Evolutionary conservation across 306 rosid genomes (phyloP), one percentile per base, ranked within the genome.

Genomic region (Styphnolobium japonicum): DNA sequence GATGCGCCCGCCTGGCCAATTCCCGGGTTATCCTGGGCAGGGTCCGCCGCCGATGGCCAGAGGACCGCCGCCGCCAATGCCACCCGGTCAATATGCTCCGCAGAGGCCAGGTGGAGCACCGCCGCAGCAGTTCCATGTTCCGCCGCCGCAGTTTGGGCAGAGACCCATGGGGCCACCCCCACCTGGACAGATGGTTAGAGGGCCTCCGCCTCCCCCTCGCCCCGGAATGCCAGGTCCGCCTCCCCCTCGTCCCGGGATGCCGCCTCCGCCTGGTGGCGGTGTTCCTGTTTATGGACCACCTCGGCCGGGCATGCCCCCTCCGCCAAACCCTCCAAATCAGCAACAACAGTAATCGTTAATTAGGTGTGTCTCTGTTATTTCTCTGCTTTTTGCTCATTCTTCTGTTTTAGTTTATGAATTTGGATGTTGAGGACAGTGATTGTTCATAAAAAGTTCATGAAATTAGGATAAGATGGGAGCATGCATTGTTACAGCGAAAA

Each of bases 141-240:
- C 97, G 7, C 97, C 92, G 0, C 93, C 91, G 8, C 96, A 96
- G 82, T 96, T 67, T 80, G 98, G 90, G 4, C 99, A 96, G 88
- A 85, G 99, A 34, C 99, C 99, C 0, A 93, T 96, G 98, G 99
- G 99, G 2, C 97, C 98, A 6, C 98, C 98, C 0, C 99, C 99
- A 6, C 93, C 98, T 2, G 98, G 98, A 23, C 97, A 89, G 88
- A 92, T 96, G 97, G 85, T 93, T 76, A 90, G 99, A 79, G 99
- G 99, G 3, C 98, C 98, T 6, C 98, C 94, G 0, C 85, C 89
- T 42, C 98, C 97, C 0, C 95, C 98, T 22, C 84, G 97, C 0
- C 94, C 94, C 1, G 97, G 98, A 39, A 93, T 93, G 97, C 89
- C 63, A 0, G 90, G 81, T 0, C 97, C 96, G 0, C 92, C 94